Base-by-base conservation (phyloP, 2,329 filamentous ascomycete species). In the Microdochium bolleyi region DNA sequence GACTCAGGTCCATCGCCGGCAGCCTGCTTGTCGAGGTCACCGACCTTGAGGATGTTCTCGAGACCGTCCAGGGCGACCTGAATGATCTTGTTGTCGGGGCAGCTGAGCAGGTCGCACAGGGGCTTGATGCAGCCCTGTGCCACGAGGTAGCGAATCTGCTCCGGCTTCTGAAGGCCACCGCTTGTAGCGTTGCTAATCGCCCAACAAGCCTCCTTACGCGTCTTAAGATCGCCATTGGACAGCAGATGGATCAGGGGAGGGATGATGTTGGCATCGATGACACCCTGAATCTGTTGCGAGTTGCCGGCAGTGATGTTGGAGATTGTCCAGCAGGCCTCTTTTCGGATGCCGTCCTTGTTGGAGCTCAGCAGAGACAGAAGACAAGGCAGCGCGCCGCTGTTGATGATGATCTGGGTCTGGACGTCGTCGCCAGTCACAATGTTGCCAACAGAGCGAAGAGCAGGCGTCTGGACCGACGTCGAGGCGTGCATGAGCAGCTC, bases 51-150 rank as follows among this genome's bases (percentile, higher is more conserved):
- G 59, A 99, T 97, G 74, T 99, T 99, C 85, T 99, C 94, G 53
- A 99, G 81, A 52, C 94, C 94, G 65, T 99, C 94, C 49, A 99
- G 83, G 58, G 94, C 94, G 60, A 99, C 94, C 73, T 99, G 94
- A 64, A 99, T 99, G 69, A 99, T 99, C 83, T 99, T 99, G 78
- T 99, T 99, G 73, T 99, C 94, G 27, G 95, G 95, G 79, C 94
- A 99, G 38, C 84, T 85, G 53, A 99, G 84, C 24, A 99, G 83
- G 66, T 99, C 94, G 71, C 94, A 99, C 32, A 99, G 81, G 3
- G 94, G 94, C 76, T 92, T 95, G 75, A 99, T 97, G 78, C 92
- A 96, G 59, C 94, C 94, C 73, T 94, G 89, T 34, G 84, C 74
- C 30, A 99, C 94, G 46, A 99, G 81, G 70, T 96, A 97, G 61